A percentile compares a stretch with the other conserved stretches of the same genome.
Evolutionary conservation across 352 stramenopile species (phyloP).

Genomic region (Phytophthora vignae): DNA sequence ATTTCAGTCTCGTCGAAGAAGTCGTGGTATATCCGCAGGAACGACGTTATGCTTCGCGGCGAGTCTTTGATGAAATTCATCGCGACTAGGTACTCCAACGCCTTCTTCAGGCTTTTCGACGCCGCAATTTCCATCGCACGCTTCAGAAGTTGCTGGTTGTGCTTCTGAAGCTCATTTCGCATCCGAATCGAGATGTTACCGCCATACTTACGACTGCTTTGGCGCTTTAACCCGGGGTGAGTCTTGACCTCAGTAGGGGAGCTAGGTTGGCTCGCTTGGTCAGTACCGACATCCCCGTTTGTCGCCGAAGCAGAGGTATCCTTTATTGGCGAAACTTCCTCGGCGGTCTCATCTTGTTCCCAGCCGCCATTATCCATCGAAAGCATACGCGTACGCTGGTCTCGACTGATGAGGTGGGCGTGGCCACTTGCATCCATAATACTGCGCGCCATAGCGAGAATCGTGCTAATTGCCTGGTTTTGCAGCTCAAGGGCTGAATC

Average conservation of each 20-base stretch:
- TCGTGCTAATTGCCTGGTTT: constrained; percentile 71
- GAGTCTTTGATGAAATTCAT: constrained; percentile 90
- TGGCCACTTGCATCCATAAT: constrained; percentile 90
- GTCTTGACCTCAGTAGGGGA: constrained; percentile 23
- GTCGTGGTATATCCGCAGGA: constrained; percentile 94
- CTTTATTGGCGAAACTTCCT: constrained; percentile 40
- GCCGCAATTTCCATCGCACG: constrained; percentile 83
- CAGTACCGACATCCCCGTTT: constrained; percentile 3
- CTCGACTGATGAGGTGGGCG: constrained; percentile 84
- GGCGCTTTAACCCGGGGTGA: constrained; percentile 18
- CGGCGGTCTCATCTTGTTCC: constrained; percentile 76
- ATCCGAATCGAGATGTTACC: constrained; percentile 75
- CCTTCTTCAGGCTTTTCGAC: constrained; percentile 89
- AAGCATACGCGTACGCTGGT: constrained; percentile 75
- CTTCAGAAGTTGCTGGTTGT: constrained; percentile 83
- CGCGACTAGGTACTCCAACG: constrained; percentile 84
- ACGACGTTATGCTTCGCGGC: constrained; percentile 92
- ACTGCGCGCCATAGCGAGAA: constrained; percentile 82
- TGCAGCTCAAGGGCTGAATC: constrained; percentile 51
- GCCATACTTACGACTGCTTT: constrained; percentile 43
- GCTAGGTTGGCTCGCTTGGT: constrained; percentile 22
- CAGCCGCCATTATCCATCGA: constrained; percentile 89
- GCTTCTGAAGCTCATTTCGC: constrained; percentile 85
- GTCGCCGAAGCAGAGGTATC: constrained; percentile 1
- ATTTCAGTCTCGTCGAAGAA: constrained; percentile 93